Base-by-base conservation (phyloP, 129 eudicot genomes). In the Tagetes patula region DNA sequence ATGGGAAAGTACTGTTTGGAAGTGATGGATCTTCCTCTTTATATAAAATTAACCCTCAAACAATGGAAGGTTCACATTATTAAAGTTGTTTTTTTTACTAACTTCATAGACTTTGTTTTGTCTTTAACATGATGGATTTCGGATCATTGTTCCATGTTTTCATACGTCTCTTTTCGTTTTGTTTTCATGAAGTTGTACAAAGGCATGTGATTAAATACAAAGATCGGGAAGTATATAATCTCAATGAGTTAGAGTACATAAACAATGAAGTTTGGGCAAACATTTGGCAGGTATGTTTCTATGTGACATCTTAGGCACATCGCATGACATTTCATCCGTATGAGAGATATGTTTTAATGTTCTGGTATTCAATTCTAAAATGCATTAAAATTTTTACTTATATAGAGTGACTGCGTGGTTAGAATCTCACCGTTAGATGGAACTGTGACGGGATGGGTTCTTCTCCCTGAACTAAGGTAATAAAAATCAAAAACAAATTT, bases 191-290 rank as follows among this genome's bases (percentile, higher is more conserved):
- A 91, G 97, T 89, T 70, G 65, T 80, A 46, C 50, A 62, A 32
- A 79, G 83, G 52, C 81, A 88, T 40, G 75, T 65, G 56, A 79
- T 92, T 59, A 88, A 74, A 75, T 92, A 83, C 71, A 81, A 84
- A 38, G 91, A 87, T 45, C 76, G n/a, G 47, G 82, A 89, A 82
- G 87, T 92, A 33, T 61, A 62, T 69, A 69, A 83, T 80, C 89
- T 92, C 69, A 92, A 92, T 71, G 97, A 92, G 81, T 80, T 92
- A 64, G 97, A 92, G 83, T 92, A 79, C 70, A 72, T 92, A 62
- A 69, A 87, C 64, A 85, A 80, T 61, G 94, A 92, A 89, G 86
- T 92, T 50, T 92, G 97, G 97, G 94, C 97, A 48, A 92, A 92
- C 75, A 82, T 92, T 77, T 91, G 88, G 89, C 70, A 64, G 89